Conservation (phyloP, 805 yeast genomes). For the Pichia heedii region DNA sequence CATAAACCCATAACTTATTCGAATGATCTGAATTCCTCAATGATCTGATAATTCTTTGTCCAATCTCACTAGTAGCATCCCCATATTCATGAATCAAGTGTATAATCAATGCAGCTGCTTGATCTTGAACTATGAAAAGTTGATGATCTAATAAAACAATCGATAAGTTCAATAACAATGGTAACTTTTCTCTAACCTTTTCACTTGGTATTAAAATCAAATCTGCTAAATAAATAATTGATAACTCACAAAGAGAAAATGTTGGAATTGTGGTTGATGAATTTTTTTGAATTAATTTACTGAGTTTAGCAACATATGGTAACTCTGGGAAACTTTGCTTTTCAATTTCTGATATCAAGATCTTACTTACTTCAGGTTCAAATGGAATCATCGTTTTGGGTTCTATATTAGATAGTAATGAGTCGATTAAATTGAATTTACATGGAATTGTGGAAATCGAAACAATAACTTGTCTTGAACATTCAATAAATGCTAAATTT, state of each 20-base stretch:
- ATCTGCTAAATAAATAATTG: slow-evolving; percentile 79
- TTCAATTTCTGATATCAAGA: slow-evolving; percentile 11
- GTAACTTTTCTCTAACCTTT: slow-evolving; percentile 47
- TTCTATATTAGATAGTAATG: slow-evolving; percentile 59
- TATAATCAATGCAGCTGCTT: slow-evolving; percentile 67
- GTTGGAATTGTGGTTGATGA: slow-evolving; percentile 44
- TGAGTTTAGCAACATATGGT: slow-evolving; percentile 73
- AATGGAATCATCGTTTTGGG: slow-evolving; percentile 85
- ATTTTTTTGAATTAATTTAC: slow-evolving; percentile 41
- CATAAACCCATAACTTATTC: slow-evolving; percentile 69
- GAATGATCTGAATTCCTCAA: slow-evolving; percentile 46
- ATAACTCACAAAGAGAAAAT: slow-evolving; percentile 80
- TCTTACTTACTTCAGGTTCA: slow-evolving; percentile 13
- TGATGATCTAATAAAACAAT: slow-evolving; percentile 85
- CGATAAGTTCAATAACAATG: slow-evolving; percentile 69
- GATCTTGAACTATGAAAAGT: slow-evolving; percentile 71
- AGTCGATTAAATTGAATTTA: slow-evolving; percentile 48
- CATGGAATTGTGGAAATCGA: slow-evolving; percentile 51
- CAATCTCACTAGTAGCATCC: slow-evolving; percentile 40
- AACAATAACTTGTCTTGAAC: slow-evolving; percentile 72
- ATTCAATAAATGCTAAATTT: slow-evolving; percentile 66
- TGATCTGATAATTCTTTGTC: slow-evolving; percentile 47
- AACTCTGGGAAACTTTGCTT: slow-evolving; percentile 22
- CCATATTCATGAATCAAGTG: slow-evolving; percentile 62
- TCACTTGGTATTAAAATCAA: slow-evolving; percentile 61